These are phyloP conservation scores for Pyrenula aspistea DNA, from an alignment of 495 filamentous ascomycete species.

Conservation along the genomic window DNA sequence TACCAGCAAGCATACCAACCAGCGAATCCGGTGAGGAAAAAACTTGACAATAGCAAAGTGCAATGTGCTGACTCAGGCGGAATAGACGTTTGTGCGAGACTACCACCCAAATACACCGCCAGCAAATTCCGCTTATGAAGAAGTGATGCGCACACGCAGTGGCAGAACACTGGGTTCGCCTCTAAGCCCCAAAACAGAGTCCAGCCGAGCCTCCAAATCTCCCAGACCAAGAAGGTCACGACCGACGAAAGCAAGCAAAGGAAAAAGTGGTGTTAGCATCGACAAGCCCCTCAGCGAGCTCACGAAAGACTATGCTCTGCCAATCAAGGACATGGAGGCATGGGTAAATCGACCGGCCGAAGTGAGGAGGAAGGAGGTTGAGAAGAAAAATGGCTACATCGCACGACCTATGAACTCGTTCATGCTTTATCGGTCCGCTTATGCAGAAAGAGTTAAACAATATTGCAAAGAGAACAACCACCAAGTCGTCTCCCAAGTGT, in stretches of 20 bases:
- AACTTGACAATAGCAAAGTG: not conserved
- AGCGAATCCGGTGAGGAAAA: not conserved
- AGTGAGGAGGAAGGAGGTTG: constrained; percentile 52
- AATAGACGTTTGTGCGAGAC: not conserved
- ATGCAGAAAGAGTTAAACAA: constrained; percentile 71
- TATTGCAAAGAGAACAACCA: constrained; percentile 86
- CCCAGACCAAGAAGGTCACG: constrained; percentile 14
- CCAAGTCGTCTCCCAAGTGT: constrained; percentile 77
- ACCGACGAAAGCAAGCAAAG: constrained; percentile 24
- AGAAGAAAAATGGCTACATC: constrained; percentile 64
- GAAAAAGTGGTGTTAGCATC: constrained; percentile 43
- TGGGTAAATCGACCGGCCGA: constrained; percentile 67
- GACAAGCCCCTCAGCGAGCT: constrained; percentile 65
- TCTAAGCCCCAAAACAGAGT: not conserved
- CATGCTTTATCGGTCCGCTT: constrained; percentile 95
- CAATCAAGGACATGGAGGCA: constrained; percentile 66
- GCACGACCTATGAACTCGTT: constrained; percentile 96
- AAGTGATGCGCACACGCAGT: constrained; percentile 1
- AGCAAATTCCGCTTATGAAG: not conserved
- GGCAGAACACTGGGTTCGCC: constrained; percentile 1
- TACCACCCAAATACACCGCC: not conserved
- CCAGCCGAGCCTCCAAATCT: not conserved
- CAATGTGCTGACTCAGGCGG: not conserved
- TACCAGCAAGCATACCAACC: not conserved
- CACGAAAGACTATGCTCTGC: constrained; percentile 52